phyloP scores from a whole-genome alignment of 139 green algal genomes.

The Eudorina sp. region DNA sequence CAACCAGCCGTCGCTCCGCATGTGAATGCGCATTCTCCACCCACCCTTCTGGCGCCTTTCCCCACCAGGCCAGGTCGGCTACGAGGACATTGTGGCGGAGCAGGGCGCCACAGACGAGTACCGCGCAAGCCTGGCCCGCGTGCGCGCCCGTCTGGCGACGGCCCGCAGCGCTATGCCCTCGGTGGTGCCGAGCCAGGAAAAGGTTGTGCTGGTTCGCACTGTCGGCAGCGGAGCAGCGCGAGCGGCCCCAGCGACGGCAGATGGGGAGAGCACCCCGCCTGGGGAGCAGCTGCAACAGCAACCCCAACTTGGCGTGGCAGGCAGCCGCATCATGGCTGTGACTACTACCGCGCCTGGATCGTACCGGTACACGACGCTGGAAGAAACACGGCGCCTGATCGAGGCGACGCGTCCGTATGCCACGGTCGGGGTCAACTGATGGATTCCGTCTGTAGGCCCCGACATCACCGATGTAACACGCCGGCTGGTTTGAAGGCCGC shows the following conservation, averaged over 20 bases:
- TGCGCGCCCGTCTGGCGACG: slow-evolving; percentile 18
- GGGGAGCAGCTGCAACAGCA: not conserved
- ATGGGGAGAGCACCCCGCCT: too few species aligned
- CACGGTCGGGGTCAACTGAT: not conserved
- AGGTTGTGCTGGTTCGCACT: not conserved
- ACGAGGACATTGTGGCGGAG: slow-evolving; percentile 47
- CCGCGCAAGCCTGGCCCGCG: slow-evolving; percentile 7
- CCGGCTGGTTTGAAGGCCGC: too few species aligned
- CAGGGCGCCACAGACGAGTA: slow-evolving; percentile 13
- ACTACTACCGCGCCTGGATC: not conserved
- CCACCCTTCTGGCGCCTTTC: not conserved
- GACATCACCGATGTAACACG: too few species aligned
- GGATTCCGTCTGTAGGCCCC: too few species aligned
- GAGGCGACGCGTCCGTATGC: not conserved
- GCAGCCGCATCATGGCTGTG: slow-evolving; percentile 4
- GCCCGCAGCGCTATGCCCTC: slow-evolving; percentile 4
- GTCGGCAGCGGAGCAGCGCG: too few species aligned
- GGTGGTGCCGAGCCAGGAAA: slow-evolving; percentile 32
- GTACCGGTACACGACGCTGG: slow-evolving; percentile 43
- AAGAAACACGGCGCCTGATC: slow-evolving; percentile 36
- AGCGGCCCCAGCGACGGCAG: too few species aligned
- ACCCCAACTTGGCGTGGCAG: not conserved
- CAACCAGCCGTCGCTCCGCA: too few species aligned
- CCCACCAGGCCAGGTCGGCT: slow-evolving; percentile 16
- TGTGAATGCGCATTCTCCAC: too few species aligned